phyloP scores from a whole-genome alignment of 257 asterid genomes.

The Scutellaria minor region DNA sequence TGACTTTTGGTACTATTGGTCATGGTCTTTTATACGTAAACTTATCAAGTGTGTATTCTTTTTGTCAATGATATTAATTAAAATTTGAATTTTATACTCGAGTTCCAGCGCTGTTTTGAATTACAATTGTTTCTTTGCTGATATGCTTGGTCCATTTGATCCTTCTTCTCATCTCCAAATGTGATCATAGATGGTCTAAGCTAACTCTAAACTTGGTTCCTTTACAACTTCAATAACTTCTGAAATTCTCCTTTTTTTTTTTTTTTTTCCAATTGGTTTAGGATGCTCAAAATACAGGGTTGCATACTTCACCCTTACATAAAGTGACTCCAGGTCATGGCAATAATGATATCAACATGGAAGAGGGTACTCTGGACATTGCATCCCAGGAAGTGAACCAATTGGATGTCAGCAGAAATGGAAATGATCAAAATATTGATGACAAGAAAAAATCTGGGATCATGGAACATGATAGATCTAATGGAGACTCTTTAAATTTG shows the following conservation, averaged over 20 bases:
- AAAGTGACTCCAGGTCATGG: slow-evolving; percentile 45
- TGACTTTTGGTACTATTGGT: slow-evolving; percentile 28
- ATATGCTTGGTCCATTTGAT: slow-evolving; percentile 26
- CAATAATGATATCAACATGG: slow-evolving; percentile 44
- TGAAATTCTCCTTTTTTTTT: slow-evolving; percentile 9
- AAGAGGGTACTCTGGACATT: slow-evolving; percentile 42
- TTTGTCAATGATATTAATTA: neutral
- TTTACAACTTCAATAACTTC: neutral
- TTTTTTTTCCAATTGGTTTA: slow-evolving; percentile 34
- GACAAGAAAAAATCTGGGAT: slow-evolving; percentile 44
- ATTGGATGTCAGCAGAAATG: slow-evolving; percentile 43
- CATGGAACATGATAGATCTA: slow-evolving; percentile 48
- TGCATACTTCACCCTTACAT: slow-evolving; percentile 44
- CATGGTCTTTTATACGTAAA: slow-evolving; percentile 8
- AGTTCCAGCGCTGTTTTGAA: slow-evolving; percentile 31
- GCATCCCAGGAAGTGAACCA: slow-evolving; percentile 48
- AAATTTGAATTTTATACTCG: neutral
- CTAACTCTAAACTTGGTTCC: slow-evolving; percentile 20
- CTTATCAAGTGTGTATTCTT: neutral
- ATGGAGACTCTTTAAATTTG: slow-evolving; percentile 35
- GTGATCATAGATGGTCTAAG: slow-evolving; percentile 1
- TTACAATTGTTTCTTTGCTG: neutral
- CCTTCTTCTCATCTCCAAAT: slow-evolving; percentile 27
- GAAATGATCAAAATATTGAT: slow-evolving; percentile 45
- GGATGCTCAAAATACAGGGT: slow-evolving; percentile 56